Conservation (phyloP, 2,329 filamentous ascomycete species). For the Sporothrix brasiliensis region DNA sequence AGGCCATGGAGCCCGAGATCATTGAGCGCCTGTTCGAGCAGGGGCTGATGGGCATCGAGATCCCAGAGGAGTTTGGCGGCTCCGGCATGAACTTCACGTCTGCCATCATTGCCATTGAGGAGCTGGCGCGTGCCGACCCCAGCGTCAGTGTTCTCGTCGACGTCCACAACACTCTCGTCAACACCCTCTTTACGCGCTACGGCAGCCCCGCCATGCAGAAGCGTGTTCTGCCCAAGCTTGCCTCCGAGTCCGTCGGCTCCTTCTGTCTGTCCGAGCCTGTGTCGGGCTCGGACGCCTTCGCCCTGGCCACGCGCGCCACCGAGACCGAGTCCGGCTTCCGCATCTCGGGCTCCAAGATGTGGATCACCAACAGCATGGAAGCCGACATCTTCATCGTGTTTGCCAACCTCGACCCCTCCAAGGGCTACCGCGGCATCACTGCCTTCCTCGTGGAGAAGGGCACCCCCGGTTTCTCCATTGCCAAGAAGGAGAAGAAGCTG, state of each 20-base stretch:
- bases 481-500: conserved; percentile 99
- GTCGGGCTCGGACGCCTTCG: conserved; percentile 94
- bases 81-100: conserved; percentile 99
- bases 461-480: conserved; percentile 85
- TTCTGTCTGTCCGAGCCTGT: conserved; percentile 93
- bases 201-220: conserved; percentile 76
- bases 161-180: conserved; percentile 97
- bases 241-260: conserved; percentile 85
- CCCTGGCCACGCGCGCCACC: conserved; percentile 84
- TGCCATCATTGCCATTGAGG: conserved; percentile 95
- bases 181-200: conserved; percentile 87
- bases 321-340: conserved; percentile 82
- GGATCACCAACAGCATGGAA: conserved; percentile 98
- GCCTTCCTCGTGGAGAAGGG: conserved; percentile 94
- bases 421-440: conserved; percentile 95
- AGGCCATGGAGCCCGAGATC: conserved; percentile 84
- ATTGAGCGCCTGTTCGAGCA: conserved; percentile 97
- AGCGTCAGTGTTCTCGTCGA: conserved; percentile 94
- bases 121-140: conserved; percentile 90
- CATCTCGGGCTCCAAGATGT: conserved; percentile 96
- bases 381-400: conserved; percentile 96
- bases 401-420: conserved; percentile 87
- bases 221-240: conserved; percentile 85
- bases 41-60: conserved; percentile 95
- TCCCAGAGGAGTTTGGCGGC: conserved; percentile 94